Evolutionary conservation across 441 rosid species (phyloP), one percentile per base, ranked within the genome.

Genomic region (Aquilaria agallochum): DNA sequence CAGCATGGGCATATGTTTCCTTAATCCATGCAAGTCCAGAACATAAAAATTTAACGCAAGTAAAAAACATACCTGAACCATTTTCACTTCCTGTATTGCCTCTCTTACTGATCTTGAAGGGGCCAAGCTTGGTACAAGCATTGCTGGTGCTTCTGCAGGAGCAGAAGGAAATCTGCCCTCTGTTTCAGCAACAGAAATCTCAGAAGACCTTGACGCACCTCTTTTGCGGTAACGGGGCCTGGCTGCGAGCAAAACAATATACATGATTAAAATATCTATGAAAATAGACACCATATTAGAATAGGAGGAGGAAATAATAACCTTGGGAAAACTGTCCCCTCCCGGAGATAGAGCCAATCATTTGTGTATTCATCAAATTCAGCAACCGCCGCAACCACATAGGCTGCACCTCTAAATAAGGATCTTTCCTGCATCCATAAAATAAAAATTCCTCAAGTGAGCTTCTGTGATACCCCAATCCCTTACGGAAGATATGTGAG

Each of bases 341-440:
- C 96, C 55, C 81, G 76, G 53, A 92, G 90, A 67, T 84, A 88
- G 47, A 90, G 98, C 81, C 92, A 79, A 53, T 88, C 92, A 68
- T 86, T 93, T 14, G 95, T 88, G 70, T 85, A 88, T 83, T 93
- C 96, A 34, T 90, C 96, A 61, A 90, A 93, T 63, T 90, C 96
- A 0, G 96, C 92, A 65, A 90, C 86, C 83, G 88, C 85, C 14
- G 98, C 90, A 77, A 93, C 79, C 80, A 85, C 97, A 83, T 82
- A 90, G 45, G 94, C 89, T 11, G 81, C 60, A 45, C 92, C 97
- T 77, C 86, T 80, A 69, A 72, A 53, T 48, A 88, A 85, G 52
- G 97, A 88, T 55, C 90, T 83, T 69, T 93, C 96, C 95, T 89
- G 82, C 67, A 76, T 32, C 59, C 74, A 63, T 47, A 31, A n/a